Base-by-base conservation (phyloP, 306 rosid species). In the Geum urbanum region DNA sequence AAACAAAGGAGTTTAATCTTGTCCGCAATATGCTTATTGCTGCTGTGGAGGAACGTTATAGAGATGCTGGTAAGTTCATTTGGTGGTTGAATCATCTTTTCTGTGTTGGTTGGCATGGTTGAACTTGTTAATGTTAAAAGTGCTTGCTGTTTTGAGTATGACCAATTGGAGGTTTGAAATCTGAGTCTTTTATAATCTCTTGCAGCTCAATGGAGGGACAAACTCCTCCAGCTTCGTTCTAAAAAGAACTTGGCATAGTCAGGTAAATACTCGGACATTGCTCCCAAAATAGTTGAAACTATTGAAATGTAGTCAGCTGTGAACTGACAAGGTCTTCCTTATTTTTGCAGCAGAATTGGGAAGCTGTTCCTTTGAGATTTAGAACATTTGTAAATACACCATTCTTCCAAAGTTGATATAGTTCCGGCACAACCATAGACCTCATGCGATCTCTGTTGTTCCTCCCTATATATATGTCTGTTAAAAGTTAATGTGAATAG, bases 11-110 rank as follows among this genome's bases (percentile, higher is more conserved):
- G 81, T 94, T 94, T 53, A 61, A 79, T 84, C 96, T 94, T 56
- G 81, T 94, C 75, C 86, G 96, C 76, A 89, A 94, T 81, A 94
- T 94, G 99, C 67, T 87, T 82, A 83, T 86, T 60, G 99, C 99
- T 77, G 99, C 88, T 66, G 88, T 68, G 66, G 99, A 94, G 77
- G 99, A 94, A 76, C 97, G 97, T 75, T 94, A 94, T 55, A 61
- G 89, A 81, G 99, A 94, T 86, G 99, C 99, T 50, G 99, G 99
- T 94, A 84, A 77, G 61, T 67, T 41, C 43, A 43, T 59, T n/a
- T 63, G 22, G 20, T 32, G 76, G 47, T 40, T 14, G 44, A 13
- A 5, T n/a, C 11, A 27, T n/a, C 61, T 4, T 60, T 60, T 39
- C 14, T 35, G 40, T 22, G 51, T 12, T 60, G 4, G 51, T 12